Evolutionary conservation across 768 basidiomycete genomes (phyloP), one percentile per base, ranked within the genome.

Genomic region (Ramaria rubella): DNA sequence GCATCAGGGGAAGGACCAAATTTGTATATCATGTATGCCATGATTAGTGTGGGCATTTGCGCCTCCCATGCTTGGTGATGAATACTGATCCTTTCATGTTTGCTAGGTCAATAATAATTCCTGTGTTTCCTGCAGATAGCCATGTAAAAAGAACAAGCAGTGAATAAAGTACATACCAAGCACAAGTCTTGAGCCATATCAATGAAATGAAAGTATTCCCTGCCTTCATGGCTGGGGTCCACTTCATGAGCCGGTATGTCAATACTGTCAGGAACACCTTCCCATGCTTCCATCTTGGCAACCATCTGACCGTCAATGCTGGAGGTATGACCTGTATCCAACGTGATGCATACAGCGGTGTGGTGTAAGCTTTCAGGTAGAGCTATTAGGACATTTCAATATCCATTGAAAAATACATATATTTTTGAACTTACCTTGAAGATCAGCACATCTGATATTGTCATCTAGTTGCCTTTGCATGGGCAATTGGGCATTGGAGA

Each of bases 121-220:
- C 23, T n/a, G 8, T 19, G 43, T 45, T 45, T 45, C 19, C 43
- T 45, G 34, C 15, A 36, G 7, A 8, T 36, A 36, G 15, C 8
- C 7, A 36, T 36, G 34, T 36, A 9, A n/a, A 21, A 8, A 45
- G 43, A 45, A 21, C 19, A 7, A 21, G 9, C 9, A 24, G 43
- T n/a, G 7, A 9, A 7, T 19, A 45, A 45, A 14, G 12, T n/a
- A 2, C 36, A 14, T 38, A 27, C 44, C 2, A 11, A 21, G 3
- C 12, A 21, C 2, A 12, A 51, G 12, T 51, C 23, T 3, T 14
- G 49, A 14, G 33, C 49, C 12, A 36, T 36, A 14, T 30, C 33
- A 27, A 51, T 51, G 11, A 51, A 30, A 11, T 51, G 14, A 7
- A 27, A 51, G 12, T 51, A 51, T 51, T 51, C 49, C 17, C 49